Conservation (phyloP, 164 flowering plant genomes). For the Sedum album region DNA sequence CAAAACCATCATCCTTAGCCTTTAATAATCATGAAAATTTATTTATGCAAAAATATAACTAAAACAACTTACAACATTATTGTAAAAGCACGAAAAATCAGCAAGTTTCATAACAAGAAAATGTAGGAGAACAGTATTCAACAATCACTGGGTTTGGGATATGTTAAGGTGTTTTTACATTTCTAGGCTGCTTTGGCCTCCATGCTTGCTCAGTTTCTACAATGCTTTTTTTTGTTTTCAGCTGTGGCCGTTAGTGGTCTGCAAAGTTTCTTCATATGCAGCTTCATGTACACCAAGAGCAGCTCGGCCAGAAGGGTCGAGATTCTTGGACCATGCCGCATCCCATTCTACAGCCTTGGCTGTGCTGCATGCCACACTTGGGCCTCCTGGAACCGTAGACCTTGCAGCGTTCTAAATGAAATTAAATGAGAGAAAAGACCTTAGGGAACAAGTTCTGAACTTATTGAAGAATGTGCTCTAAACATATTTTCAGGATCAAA, state of each 20-base stretch:
- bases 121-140: background rate
- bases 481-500: conserved; percentile 13
- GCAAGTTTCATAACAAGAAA: background rate
- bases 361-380: conserved; percentile 96
- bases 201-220: background rate
- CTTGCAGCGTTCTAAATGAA: conserved; percentile 75
- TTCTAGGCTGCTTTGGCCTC: background rate
- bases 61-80: too few relatives aligned
- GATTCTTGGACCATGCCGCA: conserved; percentile 90
- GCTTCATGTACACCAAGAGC: conserved; percentile 92
- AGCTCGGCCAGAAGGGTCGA: conserved; percentile 95
- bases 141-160: background rate
- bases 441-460: background rate
- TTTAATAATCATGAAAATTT: too few relatives aligned
- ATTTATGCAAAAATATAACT: too few relatives aligned
- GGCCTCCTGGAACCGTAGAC: conserved; percentile 95
- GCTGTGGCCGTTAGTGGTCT: conserved; percentile 1
- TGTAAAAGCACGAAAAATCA: too few relatives aligned
- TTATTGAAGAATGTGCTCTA: background rate
- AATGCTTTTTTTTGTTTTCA: background rate
- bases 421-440: background rate
- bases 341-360: conserved; percentile 99
- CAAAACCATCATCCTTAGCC: too few relatives aligned
- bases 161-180: background rate
- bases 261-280: conserved; percentile 45